These are phyloP conservation scores for Cocos nucifera DNA, from an alignment of 176 grass and related monocot genomes.

Conservation along the genomic window DNA sequence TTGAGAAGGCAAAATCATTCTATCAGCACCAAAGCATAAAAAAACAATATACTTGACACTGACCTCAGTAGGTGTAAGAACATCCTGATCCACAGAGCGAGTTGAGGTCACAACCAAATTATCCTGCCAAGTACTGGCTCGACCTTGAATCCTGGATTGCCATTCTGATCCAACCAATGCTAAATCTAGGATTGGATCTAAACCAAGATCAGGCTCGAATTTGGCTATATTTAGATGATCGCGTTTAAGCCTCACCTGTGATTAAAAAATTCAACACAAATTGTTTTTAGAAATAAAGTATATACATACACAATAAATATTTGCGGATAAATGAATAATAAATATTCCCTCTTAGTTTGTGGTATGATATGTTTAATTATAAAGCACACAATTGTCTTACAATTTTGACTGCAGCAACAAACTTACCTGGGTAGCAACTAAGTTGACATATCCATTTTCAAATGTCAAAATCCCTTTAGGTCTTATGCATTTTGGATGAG, in stretches of 20 bases:
- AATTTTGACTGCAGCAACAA: constrained; percentile 3
- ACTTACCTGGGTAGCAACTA: constrained; percentile 91
- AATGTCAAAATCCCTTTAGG: constrained; percentile 89
- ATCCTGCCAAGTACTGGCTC: constrained; percentile 94
- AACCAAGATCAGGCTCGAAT: constrained; percentile 98
- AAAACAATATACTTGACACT: constrained; percentile 1
- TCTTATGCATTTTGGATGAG: constrained; percentile 84
- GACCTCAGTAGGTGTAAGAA: constrained; percentile 85
- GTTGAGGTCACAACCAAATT: constrained; percentile 87
- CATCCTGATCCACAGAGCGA: constrained; percentile 87
- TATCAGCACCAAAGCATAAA: too few species aligned
- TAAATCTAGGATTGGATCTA: constrained; percentile 90
- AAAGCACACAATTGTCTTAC: constrained; percentile 2
- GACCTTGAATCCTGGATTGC: constrained; percentile 97
- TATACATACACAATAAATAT: background rate
- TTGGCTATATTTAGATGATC: constrained; percentile 93
- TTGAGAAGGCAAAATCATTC: too few species aligned
- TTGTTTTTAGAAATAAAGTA: constrained; percentile 3
- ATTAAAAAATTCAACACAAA: constrained; percentile 19
- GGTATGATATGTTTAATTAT: background rate
- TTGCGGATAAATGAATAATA: background rate
- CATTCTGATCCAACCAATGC: constrained; percentile 92
- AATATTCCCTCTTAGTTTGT: background rate
- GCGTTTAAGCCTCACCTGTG: constrained; percentile 87
- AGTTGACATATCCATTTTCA: constrained; percentile 95